Base-by-base conservation (phyloP, 805 yeast species). In the Lipomyces sp. region DNA sequence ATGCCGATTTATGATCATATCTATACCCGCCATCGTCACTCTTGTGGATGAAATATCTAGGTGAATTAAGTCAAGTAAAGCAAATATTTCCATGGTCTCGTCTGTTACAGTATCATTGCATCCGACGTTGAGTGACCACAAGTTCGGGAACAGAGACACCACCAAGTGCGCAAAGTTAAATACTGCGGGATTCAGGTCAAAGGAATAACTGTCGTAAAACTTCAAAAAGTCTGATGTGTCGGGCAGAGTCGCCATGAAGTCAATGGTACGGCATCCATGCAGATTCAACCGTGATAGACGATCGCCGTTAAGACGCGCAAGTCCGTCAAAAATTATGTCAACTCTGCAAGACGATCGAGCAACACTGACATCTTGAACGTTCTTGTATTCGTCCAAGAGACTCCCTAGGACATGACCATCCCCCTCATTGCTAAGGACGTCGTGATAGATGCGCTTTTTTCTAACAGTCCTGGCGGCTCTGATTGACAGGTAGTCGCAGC, bases 221-320 rank as follows among this genome's bases (percentile, higher is more conserved):
- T 21, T 37, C 6, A 4, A 14, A n/a, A 37, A 37, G 16, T 37
- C 40, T n/a, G 40, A 37, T 5, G 40, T 13, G 10, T 23, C 22
- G n/a, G 40, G 40, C 18, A 37, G 21, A 19, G 22, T 19, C 6
- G 31, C 21, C 11, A 26, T 22, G 24, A 37, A 37, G 29, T 37
- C 40, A 13, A 37, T 37, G 14, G 40, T 37, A 11, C n/a, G 40
- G 40, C 40, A 37, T 14, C 40, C 40, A 13, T 37, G 40, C 8
- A 37, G 40, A 10, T 37, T 37, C 8, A 37, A 26, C 22, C 10
- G n/a, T 2, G 29, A 19, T 7, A 37, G 40, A 4, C 21, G 18
- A 14, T 22, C 24, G 18, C 40, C 40, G 16, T 37, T 26, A 26
- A 23, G 21, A 5, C 40, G 40, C 10, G 40, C 40, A 7, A 37